Evolutionary conservation across 139 green algal genomes (phyloP), one percentile per base, ranked within the genome.

Genomic region (Mesostigma viride): DNA sequence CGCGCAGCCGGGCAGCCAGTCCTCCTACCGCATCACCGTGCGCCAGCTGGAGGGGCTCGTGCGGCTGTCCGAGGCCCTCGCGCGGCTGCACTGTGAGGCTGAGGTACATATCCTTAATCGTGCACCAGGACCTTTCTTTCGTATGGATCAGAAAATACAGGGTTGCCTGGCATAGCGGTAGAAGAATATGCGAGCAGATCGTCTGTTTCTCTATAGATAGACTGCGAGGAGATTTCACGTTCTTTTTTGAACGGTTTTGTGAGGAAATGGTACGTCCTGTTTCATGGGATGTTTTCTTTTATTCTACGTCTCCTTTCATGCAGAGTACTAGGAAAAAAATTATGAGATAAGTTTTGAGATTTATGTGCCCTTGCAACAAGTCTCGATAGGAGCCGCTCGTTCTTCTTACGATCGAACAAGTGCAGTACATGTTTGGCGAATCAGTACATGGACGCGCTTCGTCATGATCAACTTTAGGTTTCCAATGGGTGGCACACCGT

Each of bases 41-140:
- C 84, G 90, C 27, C 93, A 99, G 85, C 85, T 98, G 78, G 93
- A 98, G 81, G 90, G 91, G 31, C 74, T 98, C 28, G 78, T 99
- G 59, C 81, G 91, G 24, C 73, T 96, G 58, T 90, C 81, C 22
- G 89, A 95, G 79, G 87, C 89, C 26, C 73, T 89, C 30, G 90
- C 87, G 20, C 69, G 87, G 6, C 31, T 86, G 45, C 69, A 84
- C 48, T 80, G 76, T 33, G 35, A 74, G 4, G 31, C 63, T 11
- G 26, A 70, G 3, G 79, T 92, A 31, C 8, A 8, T 46, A 8
- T 22, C n/a, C 59, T 4, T 32, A 4, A 57, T 17, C n/a, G 34
- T 63, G 11, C 44, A 69, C 31, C 8, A 8, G 8, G 56, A 63
- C 56, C 30, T 63, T 63, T 14, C 14, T 63, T 63, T 14, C 40